phyloP scores from a whole-genome alignment of 192 early-diverging fungal genomes.

The Coemansia brasiliensis region DNA sequence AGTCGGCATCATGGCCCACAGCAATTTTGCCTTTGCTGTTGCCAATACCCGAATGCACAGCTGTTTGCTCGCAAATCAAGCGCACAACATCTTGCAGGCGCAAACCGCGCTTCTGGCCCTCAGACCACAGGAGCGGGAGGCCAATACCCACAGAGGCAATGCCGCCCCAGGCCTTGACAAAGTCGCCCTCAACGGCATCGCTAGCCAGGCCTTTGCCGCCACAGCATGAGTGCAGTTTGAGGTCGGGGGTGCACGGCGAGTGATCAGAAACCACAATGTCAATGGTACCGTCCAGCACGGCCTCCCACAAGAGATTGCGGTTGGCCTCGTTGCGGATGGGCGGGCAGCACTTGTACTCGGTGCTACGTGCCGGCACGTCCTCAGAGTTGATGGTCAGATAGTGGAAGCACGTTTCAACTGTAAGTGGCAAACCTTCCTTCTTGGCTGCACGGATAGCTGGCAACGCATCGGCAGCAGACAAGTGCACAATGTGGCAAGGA shows the following conservation, averaged over 20 bases:
- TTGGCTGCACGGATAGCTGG: constrained; percentile 72
- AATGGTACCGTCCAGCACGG: constrained; percentile 73
- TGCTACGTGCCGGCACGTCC: constrained; percentile 65
- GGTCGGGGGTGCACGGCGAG: constrained; percentile 76
- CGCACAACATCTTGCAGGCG: constrained; percentile 59
- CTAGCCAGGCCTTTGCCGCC: constrained; percentile 23
- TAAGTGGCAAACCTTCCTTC: constrained; percentile 66
- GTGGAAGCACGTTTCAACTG: constrained; percentile 84
- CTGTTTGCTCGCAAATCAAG: constrained; percentile 68
- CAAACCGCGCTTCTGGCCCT: constrained; percentile 65
- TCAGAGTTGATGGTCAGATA: constrained; percentile 72
- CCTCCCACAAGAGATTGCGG: constrained; percentile 70
- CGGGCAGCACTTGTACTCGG: constrained; percentile 85
- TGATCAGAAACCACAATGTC: constrained; percentile 84
- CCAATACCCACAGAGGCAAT: constrained; percentile 80
- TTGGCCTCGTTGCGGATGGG: constrained; percentile 73
- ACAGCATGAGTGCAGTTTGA: constrained; percentile 63
- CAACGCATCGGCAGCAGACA: constrained; percentile 75
- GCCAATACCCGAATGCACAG: constrained; percentile 60
- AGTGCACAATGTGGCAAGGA: constrained; percentile 77
- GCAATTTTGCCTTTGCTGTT: constrained; percentile 70
- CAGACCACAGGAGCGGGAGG: constrained; percentile 77
- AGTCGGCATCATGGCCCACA: constrained; percentile 73
- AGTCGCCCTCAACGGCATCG: constrained; percentile 66
- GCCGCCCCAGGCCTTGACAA: constrained; percentile 80